Percentiles rank a stretch among this genome's conserved stretches.
phyloP scores from a whole-genome alignment of 2,329 filamentous ascomycete species.

The Paramyrothecium sp. region DNA sequence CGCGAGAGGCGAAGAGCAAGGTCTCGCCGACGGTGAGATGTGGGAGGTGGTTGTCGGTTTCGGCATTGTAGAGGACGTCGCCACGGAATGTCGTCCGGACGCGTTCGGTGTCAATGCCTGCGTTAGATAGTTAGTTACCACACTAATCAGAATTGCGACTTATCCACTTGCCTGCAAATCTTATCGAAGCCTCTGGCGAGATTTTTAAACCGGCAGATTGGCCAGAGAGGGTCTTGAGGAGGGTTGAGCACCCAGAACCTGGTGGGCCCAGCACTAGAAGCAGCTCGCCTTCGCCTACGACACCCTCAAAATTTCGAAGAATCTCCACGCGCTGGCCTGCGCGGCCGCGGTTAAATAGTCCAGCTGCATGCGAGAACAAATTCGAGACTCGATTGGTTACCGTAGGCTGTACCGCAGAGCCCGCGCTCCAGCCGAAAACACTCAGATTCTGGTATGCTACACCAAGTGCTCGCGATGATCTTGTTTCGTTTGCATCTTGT shows the following conservation, averaged over 20 bases:
- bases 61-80: conserved; percentile 64
- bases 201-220: conserved; percentile 41
- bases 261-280: conserved; percentile 50
- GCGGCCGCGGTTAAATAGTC: conserved; percentile 1
- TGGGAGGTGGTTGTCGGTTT: conserved; percentile 63
- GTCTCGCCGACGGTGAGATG: conserved; percentile 67
- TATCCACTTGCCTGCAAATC: conserved; percentile 46
- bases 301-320: conserved; percentile 23
- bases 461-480: neutral
- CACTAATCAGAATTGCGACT: no score
- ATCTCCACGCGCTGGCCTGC: conserved; percentile 18
- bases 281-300: conserved; percentile 24
- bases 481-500: neutral
- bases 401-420: neutral
- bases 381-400: neutral
- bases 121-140: neutral
- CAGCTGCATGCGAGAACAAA: neutral
- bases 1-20: conserved; percentile 60
- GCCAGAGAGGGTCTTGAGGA: conserved; percentile 55
- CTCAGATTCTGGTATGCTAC: neutral
- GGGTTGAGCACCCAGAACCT: conserved; percentile 52
- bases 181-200: conserved; percentile 30
- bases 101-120: conserved; percentile 25
- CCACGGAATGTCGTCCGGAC: conserved; percentile 47
- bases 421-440: neutral